Evolutionary conservation across 2,329 filamentous ascomycete species (phyloP), one percentile per base, ranked within the genome.

Genomic region (Gremmenia infestans): DNA sequence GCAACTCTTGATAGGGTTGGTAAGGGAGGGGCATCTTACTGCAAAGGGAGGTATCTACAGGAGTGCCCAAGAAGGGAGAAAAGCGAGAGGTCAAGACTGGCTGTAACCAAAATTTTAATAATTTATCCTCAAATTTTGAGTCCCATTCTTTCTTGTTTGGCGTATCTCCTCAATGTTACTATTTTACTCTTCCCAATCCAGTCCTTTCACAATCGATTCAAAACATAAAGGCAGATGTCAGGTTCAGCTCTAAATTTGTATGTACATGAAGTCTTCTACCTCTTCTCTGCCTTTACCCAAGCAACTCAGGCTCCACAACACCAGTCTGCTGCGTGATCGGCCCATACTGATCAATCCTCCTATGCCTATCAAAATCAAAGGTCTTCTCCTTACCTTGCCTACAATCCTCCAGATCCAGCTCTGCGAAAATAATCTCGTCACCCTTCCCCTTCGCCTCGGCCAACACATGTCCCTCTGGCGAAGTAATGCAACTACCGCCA

Each of bases 351-450:
- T 77, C 75, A 9, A 73, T 67, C 60, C 75, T 67, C 50, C 75
- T 66, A 67, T 78, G 75, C 60, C 70, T 70, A 22, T 65, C 72
- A 61, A 76, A 74, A 68, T 77, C 66, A 70, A 80, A 78, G 22
- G 65, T 67, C 61, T 74, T 75, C 60, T 74, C 72, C 65, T 78
- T 79, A 1, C 75, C 77, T 48, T 72, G 72, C 48, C 74, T 71
- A 62, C 78, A 80, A 53, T 74, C 68, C 15, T 68, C 70, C 55
- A 81, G 64, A 64, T 81, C 76, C 49, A 79, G 75, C 43, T 78
- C 76, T 1, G 77, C 78, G 28, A 79, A 71, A 0, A 81, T 69
- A 53, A 81, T 60, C 70, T 81, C 78, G 61, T 81, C 78, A 9
- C 59, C 72, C 39, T 72, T 76, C 2, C 73, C 77, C 61, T 71